These are phyloP conservation scores for Saccharomyces hybrid DNA, from an alignment of 1,139 yeast species.

Conservation along the genomic window DNA sequence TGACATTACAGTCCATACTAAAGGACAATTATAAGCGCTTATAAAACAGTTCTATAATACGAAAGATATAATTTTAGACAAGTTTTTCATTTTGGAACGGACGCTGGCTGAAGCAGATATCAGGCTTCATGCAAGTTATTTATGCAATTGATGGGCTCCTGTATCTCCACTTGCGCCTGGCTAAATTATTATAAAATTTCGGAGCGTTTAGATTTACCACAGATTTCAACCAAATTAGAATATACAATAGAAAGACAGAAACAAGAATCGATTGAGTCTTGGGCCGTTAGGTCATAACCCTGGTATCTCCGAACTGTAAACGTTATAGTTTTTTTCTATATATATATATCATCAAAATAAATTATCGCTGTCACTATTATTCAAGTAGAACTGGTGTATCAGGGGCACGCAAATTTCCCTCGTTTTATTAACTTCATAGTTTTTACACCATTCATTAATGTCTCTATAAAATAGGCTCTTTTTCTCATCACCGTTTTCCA, in stretches of 20 bases:
- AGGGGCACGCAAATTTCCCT: background rate
- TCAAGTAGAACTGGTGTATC: background rate
- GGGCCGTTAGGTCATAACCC: no score
- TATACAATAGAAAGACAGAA: background rate
- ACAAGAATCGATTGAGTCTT: no score
- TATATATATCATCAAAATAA: background rate
- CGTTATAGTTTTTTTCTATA: background rate
- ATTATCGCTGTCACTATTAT: background rate
- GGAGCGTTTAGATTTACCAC: background rate
- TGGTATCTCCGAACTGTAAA: background rate
- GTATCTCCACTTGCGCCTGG: background rate
- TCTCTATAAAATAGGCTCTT: conserved; percentile 1
- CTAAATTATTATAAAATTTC: background rate
- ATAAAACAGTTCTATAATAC: background rate
- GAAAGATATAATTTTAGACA: background rate
- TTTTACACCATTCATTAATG: background rate
- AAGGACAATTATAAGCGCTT: background rate
- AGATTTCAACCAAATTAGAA: background rate
- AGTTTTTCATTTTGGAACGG: background rate
- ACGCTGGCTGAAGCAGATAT: background rate
- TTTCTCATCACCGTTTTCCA: background rate
- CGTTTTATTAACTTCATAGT: background rate
- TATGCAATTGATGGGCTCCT: background rate
- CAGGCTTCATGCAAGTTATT: background rate
- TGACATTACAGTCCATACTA: background rate